Conservation (phyloP, 1,284 basidiomycete species). For the Nidula niveotomentosa region DNA sequence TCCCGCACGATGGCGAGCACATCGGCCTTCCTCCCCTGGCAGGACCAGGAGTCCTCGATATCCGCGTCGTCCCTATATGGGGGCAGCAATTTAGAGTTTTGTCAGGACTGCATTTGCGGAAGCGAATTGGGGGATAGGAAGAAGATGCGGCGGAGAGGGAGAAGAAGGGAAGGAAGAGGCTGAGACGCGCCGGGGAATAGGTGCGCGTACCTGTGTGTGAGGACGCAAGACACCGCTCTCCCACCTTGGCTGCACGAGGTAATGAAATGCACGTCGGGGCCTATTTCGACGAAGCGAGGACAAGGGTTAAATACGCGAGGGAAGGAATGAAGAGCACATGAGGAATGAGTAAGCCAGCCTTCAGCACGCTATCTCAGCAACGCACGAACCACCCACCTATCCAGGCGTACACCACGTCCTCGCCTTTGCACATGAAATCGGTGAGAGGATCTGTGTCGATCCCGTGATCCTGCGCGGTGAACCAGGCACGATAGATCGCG, state of each 20-base stretch:
- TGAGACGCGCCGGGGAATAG: not conserved
- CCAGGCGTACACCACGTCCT: slow-evolving; percentile 5
- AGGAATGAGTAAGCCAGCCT: no score
- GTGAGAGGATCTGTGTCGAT: slow-evolving; percentile 3
- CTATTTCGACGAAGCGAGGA: not conserved
- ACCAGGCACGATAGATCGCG: slow-evolving; percentile 5
- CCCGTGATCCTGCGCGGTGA: not conserved
- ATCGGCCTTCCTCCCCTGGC: slow-evolving; percentile 3
- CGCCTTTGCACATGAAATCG: slow-evolving; percentile 4
- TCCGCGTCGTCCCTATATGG: not conserved
- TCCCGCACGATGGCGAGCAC: slow-evolving; percentile 3
- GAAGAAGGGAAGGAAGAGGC: not conserved
- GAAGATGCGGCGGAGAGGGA: not conserved
- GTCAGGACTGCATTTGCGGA: no score
- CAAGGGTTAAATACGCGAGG: no score
- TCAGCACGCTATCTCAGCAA: no score
- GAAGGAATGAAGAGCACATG: no score
- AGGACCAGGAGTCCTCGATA: slow-evolving; percentile 4
- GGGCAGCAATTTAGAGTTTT: no score
- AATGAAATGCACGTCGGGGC: slow-evolving; percentile 5
- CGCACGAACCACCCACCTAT: not conserved
- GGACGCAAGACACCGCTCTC: slow-evolving; percentile 1
- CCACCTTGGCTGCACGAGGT: slow-evolving; percentile 5
- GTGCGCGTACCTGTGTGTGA: slow-evolving; percentile 5
- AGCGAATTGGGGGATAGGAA: no score